Base-by-base conservation (phyloP, 805 yeast genomes). In the Wickerhamiella parazyma region DNA sequence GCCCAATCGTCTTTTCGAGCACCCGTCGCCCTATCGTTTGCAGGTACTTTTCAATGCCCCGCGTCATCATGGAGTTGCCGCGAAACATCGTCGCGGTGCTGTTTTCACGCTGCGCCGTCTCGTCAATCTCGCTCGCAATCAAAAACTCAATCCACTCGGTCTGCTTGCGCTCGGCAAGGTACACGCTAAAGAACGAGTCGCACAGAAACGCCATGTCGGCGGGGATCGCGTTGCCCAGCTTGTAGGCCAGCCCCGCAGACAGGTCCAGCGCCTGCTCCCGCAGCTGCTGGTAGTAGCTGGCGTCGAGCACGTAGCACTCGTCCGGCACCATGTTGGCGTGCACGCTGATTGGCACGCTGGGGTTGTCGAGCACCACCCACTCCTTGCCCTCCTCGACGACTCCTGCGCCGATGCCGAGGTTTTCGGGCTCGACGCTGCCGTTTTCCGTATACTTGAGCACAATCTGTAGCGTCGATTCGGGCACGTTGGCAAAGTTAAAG, bases 41-140 rank as follows among this genome's bases (percentile, higher is more conserved):
- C 56, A 81, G 78, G 55, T 76, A 85, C 47, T 73, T 69, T 54
- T 89, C 98, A 44, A 87, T 58, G 0, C 94, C 70, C 56, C 83
- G 83, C 0, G 95, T 78, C 48, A 91, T 67, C 4, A 89, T 68
- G 1, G 94, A 77, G 45, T 84, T 81, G 0, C 95, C 95, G 51
- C 98, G 69, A 55, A 89, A 89, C 12, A 84, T 57, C 0, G 83
- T 71, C 17, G 34, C 47, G n/a, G 33, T 33, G 21, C 33, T 45
- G 21, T 31, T 41, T 12, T 29, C 37, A 3, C 34, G 20, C 24
- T 38, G 29, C 22, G 44, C 41, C 8, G 62, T 31, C 16, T 48
- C 52, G 11, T 43, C 47, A 36, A 85, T 65, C 57, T 86, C 96
- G 16, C 64, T 67, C 26, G 77, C 78, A 59, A 83, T 75, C 45